Conservation (phyloP, 331 rosid species). For the Prunus yedoensis region DNA sequence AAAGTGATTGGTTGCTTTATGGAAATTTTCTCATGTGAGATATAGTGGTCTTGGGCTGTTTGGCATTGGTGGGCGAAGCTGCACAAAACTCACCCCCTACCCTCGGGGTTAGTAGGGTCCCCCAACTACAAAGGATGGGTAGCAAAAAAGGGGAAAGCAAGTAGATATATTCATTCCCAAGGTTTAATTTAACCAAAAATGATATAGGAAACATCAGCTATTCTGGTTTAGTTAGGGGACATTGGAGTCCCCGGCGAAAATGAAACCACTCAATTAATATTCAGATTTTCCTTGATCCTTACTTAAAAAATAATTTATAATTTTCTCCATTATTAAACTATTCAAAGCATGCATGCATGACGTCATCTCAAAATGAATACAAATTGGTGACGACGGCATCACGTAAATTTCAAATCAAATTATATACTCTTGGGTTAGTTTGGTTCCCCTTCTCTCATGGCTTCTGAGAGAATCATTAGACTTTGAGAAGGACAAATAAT, state of each 20-base stretch:
- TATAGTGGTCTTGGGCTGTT: too few relatives aligned
- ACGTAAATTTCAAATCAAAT: slow-evolving; percentile 26
- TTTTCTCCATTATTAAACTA: slow-evolving; percentile 10
- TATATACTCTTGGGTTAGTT: slow-evolving; percentile 4
- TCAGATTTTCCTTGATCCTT: slow-evolving; percentile 5
- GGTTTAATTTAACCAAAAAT: background rate
- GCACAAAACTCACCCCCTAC: too few relatives aligned
- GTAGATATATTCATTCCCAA: background rate
- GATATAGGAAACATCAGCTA: background rate
- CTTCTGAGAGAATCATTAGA: slow-evolving; percentile 42
- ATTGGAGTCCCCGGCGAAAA: slow-evolving; percentile 21
- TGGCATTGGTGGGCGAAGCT: too few relatives aligned
- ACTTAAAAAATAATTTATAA: slow-evolving; percentile 5
- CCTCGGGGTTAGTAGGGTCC: too few relatives aligned
- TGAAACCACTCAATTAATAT: slow-evolving; percentile 3
- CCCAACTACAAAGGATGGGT: too few relatives aligned
- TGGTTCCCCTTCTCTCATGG: slow-evolving; percentile 24
- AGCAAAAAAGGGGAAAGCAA: background rate
- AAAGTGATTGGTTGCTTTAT: too few relatives aligned
- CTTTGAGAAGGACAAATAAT: slow-evolving; percentile 33
- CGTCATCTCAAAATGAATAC: slow-evolving; percentile 7
- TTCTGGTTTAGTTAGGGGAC: slow-evolving; percentile 25
- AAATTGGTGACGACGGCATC: slow-evolving; percentile 37
- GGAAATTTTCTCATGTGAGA: too few relatives aligned
- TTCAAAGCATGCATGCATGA: slow-evolving; percentile 9